A percentile compares a stretch with the other conserved stretches of the same genome.
phyloP scores from a whole-genome alignment of 139 green algal species.

The Chlorella sorokiniana region DNA sequence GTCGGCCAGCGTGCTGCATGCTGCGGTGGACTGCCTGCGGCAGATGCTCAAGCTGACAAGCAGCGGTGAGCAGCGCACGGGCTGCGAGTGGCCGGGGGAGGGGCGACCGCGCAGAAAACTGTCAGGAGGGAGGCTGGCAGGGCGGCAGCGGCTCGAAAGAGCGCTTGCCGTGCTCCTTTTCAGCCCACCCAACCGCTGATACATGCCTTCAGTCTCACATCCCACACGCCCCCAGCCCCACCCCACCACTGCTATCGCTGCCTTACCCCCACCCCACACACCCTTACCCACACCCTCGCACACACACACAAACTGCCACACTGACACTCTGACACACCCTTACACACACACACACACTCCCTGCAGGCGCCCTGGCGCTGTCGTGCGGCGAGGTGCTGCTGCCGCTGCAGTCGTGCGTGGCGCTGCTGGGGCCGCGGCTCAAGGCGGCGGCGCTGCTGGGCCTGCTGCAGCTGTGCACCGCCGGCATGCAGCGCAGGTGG shows the following conservation, averaged over 20 bases:
- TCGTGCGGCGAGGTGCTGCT: constrained; percentile 11
- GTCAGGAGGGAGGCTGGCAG: not conserved
- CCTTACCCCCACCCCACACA: too few species aligned
- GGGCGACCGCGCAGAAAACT: not conserved
- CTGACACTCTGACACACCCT: too few species aligned
- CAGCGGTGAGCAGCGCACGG: not conserved
- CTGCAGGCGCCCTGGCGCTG: constrained; percentile 26
- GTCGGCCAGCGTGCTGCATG: constrained; percentile 18
- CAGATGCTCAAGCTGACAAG: constrained; percentile 22
- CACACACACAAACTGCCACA: too few species aligned
- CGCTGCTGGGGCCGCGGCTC: constrained; percentile 19
- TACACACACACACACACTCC: too few species aligned
- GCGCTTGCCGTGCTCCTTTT: too few species aligned
- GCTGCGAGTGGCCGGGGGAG: too few species aligned
- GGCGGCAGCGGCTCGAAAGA: too few species aligned
- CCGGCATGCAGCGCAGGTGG: constrained; percentile 21
- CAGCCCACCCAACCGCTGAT: too few species aligned
- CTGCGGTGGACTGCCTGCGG: constrained; percentile 31
- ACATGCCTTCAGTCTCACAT: too few species aligned
- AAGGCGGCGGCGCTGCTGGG: constrained; percentile 5
- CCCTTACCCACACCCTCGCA: too few species aligned
- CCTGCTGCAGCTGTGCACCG: constrained; percentile 4
- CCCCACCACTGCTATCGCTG: too few species aligned
- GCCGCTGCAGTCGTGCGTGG: constrained; percentile 15
- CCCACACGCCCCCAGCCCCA: too few species aligned